A percentile compares a stretch with the other conserved stretches of the same genome.
These are phyloP conservation scores for Corymbia citriodora DNA, from an alignment of 441 rosid species.

Conservation along the genomic window DNA sequence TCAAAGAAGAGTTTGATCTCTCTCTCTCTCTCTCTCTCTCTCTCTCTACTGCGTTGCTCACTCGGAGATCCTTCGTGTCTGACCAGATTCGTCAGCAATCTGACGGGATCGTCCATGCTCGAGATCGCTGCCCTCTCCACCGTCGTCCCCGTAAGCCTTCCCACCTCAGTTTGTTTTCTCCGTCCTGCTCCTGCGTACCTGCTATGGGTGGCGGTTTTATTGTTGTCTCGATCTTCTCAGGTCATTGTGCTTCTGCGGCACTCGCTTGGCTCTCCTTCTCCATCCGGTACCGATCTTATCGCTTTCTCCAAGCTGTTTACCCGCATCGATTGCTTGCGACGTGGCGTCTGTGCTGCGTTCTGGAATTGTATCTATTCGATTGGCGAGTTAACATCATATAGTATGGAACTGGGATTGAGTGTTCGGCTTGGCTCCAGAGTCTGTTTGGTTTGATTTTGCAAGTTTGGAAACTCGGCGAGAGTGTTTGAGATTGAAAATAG, in stretches of 20 bases:
- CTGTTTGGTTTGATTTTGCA: not conserved
- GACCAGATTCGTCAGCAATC: slow-evolving; percentile 79
- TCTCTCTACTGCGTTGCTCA: not conserved
- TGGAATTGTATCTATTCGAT: not conserved
- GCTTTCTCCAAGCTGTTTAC: not conserved
- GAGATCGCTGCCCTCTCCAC: slow-evolving; percentile 59
- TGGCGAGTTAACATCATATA: not conserved
- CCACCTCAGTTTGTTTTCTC: not conserved
- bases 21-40: not conserved
- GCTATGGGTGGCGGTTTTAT: not conserved
- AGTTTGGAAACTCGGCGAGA: not conserved
- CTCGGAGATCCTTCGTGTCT: not conserved
- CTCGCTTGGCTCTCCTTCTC: slow-evolving; percentile 24
- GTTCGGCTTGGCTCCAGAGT: not conserved
- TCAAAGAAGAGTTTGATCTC: slow-evolving; percentile 61
- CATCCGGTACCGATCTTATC: slow-evolving; percentile 26
- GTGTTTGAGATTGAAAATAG: not conserved
- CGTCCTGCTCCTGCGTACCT: not conserved
- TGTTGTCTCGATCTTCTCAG: slow-evolving; percentile 20
- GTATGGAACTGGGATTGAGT: not conserved
- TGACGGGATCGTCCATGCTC: slow-evolving; percentile 73
- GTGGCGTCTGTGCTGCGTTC: not conserved
- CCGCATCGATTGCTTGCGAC: not conserved
- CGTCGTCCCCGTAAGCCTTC: slow-evolving; percentile 46
- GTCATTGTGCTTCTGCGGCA: slow-evolving; percentile 54